Base-by-base conservation (phyloP, 768 basidiomycete species). In the Podaxis sp. region DNA sequence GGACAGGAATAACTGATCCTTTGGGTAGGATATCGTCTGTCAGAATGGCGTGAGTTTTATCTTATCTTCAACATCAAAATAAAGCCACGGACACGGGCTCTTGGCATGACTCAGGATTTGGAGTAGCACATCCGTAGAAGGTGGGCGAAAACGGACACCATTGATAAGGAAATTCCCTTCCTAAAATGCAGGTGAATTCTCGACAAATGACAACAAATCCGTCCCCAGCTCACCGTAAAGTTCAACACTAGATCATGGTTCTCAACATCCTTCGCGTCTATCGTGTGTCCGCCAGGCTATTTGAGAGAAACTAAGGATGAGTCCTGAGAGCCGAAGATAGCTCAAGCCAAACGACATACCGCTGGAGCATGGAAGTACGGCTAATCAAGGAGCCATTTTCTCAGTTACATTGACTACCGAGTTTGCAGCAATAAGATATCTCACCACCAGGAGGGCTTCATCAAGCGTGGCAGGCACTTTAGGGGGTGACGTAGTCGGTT, bases 1-100 rank as follows among this genome's bases (percentile, higher is more conserved):
- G 75, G 20, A 77, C 59, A 24, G 65, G 67, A 61, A 80, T 82
- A 6, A 84, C 77, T 11, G 75, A 74, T 7, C 80, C 80, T 4
- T 72, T 49, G 1, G 75, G 71, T 4, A 77, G 72, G 15, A 82
- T 67, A n/a, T 58, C 12, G 7, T 26, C 56, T 48, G 17, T 33
- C 2, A 11, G 3, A 7, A 22, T 26, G 24, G 22, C 2, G 3
- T 50, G 8, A 24, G 22, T 5, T 10, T 13, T 24, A 15, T 22
- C 4, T 26, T 50, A n/a, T 5, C 20, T 22, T 6, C 12, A 22
- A 30, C 13, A 7, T 8, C 20, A 28, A 22, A 26, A 4, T 30
- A 5, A 41, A 4, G 40, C 5, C 24, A 13, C 8, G 68, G 64
- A 26, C 73, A 67, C 0, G 78, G 72, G 6, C 70, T 68, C 73